A percentile compares a stretch with the other conserved stretches of the same genome.
These are phyloP conservation scores for Pseudogymnoascus sp. DNA, from an alignment of 2,329 filamentous ascomycete species.

Conservation along the genomic window DNA sequence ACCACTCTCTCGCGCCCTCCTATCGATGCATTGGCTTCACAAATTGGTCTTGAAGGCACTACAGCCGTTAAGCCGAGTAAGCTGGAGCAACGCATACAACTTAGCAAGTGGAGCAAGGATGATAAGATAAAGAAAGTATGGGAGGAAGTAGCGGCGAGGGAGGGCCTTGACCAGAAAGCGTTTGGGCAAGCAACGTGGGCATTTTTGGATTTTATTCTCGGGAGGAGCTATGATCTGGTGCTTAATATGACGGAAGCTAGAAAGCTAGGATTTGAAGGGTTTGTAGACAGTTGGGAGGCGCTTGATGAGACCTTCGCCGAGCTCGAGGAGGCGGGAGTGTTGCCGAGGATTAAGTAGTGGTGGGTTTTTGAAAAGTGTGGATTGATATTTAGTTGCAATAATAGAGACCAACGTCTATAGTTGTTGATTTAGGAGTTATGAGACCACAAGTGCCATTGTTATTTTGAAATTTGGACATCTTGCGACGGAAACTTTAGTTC, in stretches of 20 bases:
- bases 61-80: constrained; percentile 18
- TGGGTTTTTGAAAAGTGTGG: not conserved
- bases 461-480: no score
- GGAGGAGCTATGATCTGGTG: constrained; percentile 32
- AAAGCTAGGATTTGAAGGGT: constrained; percentile 37
- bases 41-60: constrained; percentile 23
- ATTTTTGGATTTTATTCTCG: constrained; percentile 37
- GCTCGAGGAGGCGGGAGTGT: constrained; percentile 23
- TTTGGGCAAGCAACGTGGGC: constrained; percentile 37
- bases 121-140: constrained; percentile 9
- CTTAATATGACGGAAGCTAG: constrained; percentile 40
- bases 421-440: no score
- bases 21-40: constrained; percentile 17
- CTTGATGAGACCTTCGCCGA: constrained; percentile 31
- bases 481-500: no score
- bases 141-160: constrained; percentile 10
- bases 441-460: no score
- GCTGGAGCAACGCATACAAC: constrained; percentile 23
- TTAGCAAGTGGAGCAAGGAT: constrained; percentile 13
- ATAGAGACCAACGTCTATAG: no score
- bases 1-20: constrained; percentile 18
- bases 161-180: constrained; percentile 2
- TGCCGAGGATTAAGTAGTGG: constrained; percentile 17
- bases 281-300: constrained; percentile 33
- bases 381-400: not conserved